Evolutionary conservation across 345 rosid species (phyloP).

Genomic region (Geranium rotundifolium): DNA sequence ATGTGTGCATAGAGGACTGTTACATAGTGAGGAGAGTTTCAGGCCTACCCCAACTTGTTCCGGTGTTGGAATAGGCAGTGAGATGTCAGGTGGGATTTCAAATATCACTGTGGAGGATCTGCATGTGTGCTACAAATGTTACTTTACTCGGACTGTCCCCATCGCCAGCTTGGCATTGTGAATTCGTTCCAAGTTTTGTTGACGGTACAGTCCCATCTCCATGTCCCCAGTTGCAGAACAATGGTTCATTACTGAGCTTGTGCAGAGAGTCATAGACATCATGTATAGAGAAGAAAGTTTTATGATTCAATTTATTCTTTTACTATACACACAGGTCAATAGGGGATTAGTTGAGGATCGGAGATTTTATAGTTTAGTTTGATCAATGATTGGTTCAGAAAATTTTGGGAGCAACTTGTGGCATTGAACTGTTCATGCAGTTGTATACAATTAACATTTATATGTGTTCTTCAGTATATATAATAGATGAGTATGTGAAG

Average conservation of each 20-base stretch:
- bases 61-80: constrained; percentile 92
- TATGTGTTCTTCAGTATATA: too few species aligned
- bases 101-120: constrained; percentile 58
- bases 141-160: constrained; percentile 42
- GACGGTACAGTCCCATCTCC: constrained; percentile 48
- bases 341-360: too few species aligned
- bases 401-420: too few species aligned
- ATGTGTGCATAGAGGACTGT: constrained; percentile 87
- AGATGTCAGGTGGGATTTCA: constrained; percentile 92
- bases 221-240: constrained; percentile 53
- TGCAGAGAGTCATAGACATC: neutral
- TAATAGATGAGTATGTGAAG: too few species aligned
- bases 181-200: constrained; percentile 59
- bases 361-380: too few species aligned
- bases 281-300: too few species aligned
- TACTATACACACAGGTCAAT: too few species aligned
- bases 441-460: too few species aligned
- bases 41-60: constrained; percentile 92
- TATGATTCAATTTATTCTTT: too few species aligned
- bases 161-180: constrained; percentile 60
- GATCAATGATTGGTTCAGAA: too few species aligned
- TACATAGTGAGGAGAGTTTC: constrained; percentile 63
- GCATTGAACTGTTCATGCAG: too few species aligned
- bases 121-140: constrained; percentile 73
- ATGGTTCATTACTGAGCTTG: constrained; percentile 23